These are phyloP conservation scores for Ceratocystis harringtonii DNA, from an alignment of 2,329 filamentous ascomycete species.

Conservation along the genomic window DNA sequence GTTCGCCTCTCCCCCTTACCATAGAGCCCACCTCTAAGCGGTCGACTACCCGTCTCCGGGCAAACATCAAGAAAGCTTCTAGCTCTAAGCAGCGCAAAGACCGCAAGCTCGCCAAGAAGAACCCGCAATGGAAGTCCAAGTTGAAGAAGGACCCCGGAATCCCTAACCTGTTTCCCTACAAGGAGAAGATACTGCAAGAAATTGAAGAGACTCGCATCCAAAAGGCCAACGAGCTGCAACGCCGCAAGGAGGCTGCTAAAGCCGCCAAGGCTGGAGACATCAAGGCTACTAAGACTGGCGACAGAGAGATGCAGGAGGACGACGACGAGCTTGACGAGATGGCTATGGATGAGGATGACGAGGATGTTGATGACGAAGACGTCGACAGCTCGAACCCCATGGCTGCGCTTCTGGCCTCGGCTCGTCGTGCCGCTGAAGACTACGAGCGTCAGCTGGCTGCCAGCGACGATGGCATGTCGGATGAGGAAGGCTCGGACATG, in stretches of 20 bases:
- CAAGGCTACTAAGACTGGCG: conserved; percentile 43
- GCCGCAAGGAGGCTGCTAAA: conserved; percentile 56
- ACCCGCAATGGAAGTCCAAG: conserved; percentile 89
- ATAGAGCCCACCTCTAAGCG: conserved; percentile 92
- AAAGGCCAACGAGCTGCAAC: conserved; percentile 65
- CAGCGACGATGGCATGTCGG: conserved; percentile 40
- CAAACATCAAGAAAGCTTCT: conserved; percentile 92
- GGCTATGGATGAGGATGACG: conserved; percentile 36
- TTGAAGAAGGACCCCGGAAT: conserved; percentile 97
- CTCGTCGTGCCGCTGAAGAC: conserved; percentile 58
- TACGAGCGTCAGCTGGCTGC: conserved; percentile 53
- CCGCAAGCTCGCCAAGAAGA: conserved; percentile 83
- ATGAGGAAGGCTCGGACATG: conserved; percentile 39
- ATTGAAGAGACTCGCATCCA: conserved; percentile 75
- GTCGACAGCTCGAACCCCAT: conserved; percentile 68
- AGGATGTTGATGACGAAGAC: conserved; percentile 42
- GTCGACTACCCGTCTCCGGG: conserved; percentile 69
- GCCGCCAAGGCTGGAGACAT: conserved; percentile 42
- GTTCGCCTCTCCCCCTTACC: not conserved
- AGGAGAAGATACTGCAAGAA: conserved; percentile 85
- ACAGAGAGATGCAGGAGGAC: conserved; percentile 32
- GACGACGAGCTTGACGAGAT: conserved; percentile 36
- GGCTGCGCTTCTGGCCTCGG: conserved; percentile 79
- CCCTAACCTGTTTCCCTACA: conserved; percentile 93
- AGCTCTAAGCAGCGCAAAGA: conserved; percentile 80